Percentiles rank a stretch among this genome's conserved stretches.
These are phyloP conservation scores for Casaregolazyma lundiana DNA, from an alignment of 1,139 yeast genomes.

Conservation along the genomic window DNA sequence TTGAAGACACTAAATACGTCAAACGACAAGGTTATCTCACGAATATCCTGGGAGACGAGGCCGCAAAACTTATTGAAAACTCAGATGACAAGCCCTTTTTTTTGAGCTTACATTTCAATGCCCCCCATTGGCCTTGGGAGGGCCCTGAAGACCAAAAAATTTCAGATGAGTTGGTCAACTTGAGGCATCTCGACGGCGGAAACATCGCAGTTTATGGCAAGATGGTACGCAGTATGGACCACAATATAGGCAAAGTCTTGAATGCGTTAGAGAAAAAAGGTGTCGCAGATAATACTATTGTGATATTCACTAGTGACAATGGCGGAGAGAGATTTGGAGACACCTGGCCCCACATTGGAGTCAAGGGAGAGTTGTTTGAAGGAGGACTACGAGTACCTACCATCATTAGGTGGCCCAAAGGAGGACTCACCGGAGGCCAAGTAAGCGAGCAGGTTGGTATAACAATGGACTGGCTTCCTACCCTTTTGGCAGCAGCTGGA, in stretches of 20 bases:
- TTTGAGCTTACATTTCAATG: conserved; percentile 51
- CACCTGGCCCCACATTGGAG: conserved; percentile 54
- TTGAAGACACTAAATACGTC: conserved; percentile 34
- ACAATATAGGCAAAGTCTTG: conserved; percentile 45
- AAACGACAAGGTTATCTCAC: conserved; percentile 50
- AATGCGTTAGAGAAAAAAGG: conserved; percentile 38
- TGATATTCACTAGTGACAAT: conserved; percentile 56
- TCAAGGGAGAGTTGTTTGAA: conserved; percentile 49
- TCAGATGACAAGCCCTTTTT: conserved; percentile 42
- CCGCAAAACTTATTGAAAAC: conserved; percentile 36
- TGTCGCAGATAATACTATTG: conserved; percentile 48
- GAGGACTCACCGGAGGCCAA: conserved; percentile 24
- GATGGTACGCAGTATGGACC: conserved; percentile 54
- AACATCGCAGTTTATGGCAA: conserved; percentile 57
- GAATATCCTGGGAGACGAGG: conserved; percentile 42
- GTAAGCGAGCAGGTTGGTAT: conserved; percentile 43
- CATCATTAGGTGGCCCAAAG: conserved; percentile 30
- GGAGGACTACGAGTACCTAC: conserved; percentile 56
- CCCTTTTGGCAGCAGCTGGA: conserved; percentile 46
- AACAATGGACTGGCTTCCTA: conserved; percentile 56
- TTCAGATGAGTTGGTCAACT: conserved; percentile 43
- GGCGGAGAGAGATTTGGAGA: conserved; percentile 61
- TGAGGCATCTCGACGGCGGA: conserved; percentile 43
- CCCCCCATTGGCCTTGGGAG: conserved; percentile 62
- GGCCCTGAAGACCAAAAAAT: conserved; percentile 48